These are phyloP conservation scores for Stachybotrys chartarum DNA, from an alignment of 2,329 filamentous ascomycete genomes.

Conservation along the genomic window DNA sequence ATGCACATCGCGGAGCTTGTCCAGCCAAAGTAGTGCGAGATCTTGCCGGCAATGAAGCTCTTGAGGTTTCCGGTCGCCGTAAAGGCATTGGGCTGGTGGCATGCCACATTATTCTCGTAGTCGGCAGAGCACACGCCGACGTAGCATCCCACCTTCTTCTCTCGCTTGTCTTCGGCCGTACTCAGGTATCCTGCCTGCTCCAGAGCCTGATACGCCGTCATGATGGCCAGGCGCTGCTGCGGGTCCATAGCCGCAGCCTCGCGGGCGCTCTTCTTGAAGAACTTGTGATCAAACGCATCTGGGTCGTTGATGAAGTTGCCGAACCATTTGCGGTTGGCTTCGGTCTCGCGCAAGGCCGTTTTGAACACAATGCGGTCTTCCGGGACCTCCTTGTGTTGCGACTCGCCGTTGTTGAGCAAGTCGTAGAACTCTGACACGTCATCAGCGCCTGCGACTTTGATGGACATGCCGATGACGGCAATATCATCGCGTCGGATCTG, in stretches of 20 bases:
- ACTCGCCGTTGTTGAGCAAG: not conserved
- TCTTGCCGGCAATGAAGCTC: conserved; percentile 23
- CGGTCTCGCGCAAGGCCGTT: not conserved
- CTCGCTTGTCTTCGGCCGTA: not conserved
- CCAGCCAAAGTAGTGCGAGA: conserved; percentile 31
- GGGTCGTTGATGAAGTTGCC: not conserved
- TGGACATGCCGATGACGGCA: not conserved
- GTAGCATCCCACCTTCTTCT: not conserved
- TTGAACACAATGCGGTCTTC: not conserved
- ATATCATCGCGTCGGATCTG: too few relatives aligned
- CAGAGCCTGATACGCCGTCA: not conserved
- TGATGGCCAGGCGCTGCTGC: not conserved
- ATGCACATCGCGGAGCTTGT: conserved; percentile 24
- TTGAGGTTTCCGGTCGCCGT: conserved; percentile 25
- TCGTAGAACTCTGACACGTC: not conserved
- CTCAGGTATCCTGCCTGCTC: not conserved
- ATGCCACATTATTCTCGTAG: conserved; percentile 33
- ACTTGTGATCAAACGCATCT: not conserved
- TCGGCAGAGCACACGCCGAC: conserved; percentile 13
- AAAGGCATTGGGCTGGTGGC: conserved; percentile 27
- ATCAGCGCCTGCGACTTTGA: conserved; percentile 1
- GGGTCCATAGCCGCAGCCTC: not conserved
- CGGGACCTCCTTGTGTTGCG: too few relatives aligned
- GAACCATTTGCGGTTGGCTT: not conserved
- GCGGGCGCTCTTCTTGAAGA: not conserved